Base-by-base conservation (phyloP, 768 basidiomycete genomes). In the Wakefieldia striispora region DNA sequence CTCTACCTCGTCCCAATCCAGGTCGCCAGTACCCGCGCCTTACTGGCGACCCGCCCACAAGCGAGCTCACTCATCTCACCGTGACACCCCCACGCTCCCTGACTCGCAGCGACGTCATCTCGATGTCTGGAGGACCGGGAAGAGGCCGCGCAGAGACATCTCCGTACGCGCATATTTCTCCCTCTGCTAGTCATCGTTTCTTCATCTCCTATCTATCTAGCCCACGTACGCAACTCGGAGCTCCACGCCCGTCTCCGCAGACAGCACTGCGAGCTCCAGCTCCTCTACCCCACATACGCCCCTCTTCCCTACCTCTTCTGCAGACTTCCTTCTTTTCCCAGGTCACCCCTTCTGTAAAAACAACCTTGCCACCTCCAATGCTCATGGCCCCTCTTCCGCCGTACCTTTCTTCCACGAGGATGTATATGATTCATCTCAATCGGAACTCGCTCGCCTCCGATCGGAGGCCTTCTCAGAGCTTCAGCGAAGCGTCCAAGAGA, bases 381-480 rank as follows among this genome's bases (percentile, higher is more conserved):
- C 43, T 33, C 53, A 26, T 34, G 57, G 53, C 55, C 57, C 59
- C 53, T 65, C 63, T 55, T 59, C 47, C 29, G 54, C 65, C 50
- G 38, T 35, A 12, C 48, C 58, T 7, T 43, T 43, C 47, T 44
- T 53, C 29, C 49, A 43, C 3, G 56, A 56, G 47, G 69, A 67
- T 42, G n/a, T 46, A 31, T 58, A 49, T 21, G 58, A 62, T 23
- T 50, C 50, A 23, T 56, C 65, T 26, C 42, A 63, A 14, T 61
- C 51, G 6, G 72, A 74, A 41, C 66, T 81, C 5, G 65, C 64
- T 29, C 75, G 71, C 36, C 69, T 86, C 42, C 79, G 81, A 49
- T 80, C 84, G 0, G 73, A 72, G 48, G 86, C 87, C 6, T 86
- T 86, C 51, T 75, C 76, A 66, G 83, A 86, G 55, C 76, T 89